Conservation (phyloP, 345 rosid species). For the Sonneratia alba region DNA sequence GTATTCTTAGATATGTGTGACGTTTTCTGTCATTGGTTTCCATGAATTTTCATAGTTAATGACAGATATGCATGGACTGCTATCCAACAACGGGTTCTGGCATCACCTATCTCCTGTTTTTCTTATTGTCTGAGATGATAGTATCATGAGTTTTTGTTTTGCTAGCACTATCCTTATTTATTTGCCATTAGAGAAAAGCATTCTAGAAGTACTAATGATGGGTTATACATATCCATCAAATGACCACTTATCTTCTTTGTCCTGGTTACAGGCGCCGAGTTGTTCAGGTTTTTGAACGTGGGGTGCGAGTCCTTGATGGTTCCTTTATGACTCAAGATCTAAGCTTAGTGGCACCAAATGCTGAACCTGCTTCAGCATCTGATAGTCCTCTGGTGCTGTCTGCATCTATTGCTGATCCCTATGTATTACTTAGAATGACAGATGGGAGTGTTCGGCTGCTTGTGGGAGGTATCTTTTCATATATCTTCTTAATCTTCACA, state of each 20-base stretch:
- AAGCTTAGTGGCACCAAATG: constrained; percentile 56
- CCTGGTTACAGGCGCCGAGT: constrained; percentile 71
- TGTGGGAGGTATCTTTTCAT: constrained; percentile 59
- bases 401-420: constrained; percentile 95
- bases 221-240: not conserved
- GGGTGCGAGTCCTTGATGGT: constrained; percentile 93
- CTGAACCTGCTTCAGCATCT: constrained; percentile 61
- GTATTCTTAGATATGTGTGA: not conserved
- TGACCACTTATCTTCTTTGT: not conserved
- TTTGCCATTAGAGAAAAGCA: not conserved
- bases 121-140: not conserved
- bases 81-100: not conserved
- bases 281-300: constrained; percentile 82
- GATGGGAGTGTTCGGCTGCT: constrained; percentile 84
- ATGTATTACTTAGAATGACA: constrained; percentile 74
- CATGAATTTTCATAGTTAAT: not conserved
- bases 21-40: not conserved
- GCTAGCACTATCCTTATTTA: not conserved
- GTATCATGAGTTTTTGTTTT: not conserved
- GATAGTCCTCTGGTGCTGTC: constrained; percentile 57
- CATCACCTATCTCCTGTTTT: not conserved
- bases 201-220: not conserved
- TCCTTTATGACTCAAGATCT: constrained; percentile 91
- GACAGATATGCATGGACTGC: not conserved
- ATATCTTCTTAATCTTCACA: not conserved